These are phyloP conservation scores for Allomyces macrogynus DNA, from an alignment of 192 early-diverging fungal species.

Conservation along the genomic window DNA sequence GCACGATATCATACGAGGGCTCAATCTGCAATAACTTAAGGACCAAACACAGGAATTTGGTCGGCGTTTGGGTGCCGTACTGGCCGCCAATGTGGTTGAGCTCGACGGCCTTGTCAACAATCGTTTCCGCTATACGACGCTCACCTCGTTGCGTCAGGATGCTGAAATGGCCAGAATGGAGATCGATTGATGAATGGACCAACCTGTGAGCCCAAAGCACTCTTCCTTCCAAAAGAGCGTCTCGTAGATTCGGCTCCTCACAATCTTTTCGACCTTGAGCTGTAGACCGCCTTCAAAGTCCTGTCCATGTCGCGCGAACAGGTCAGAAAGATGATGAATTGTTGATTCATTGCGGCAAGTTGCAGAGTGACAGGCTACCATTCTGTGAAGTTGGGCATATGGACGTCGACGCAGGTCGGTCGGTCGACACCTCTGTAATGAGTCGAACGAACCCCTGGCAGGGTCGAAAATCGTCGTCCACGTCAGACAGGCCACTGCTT, in stretches of 20 bases:
- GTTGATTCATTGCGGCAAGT: too few species aligned
- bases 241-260: conserved; percentile 73
- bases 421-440: too few species aligned
- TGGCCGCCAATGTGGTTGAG: conserved; percentile 58
- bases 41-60: conserved; percentile 70
- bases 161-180: conserved; percentile 1
- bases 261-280: conserved; percentile 64
- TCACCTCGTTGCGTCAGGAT: not conserved
- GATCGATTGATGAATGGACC: conserved; percentile 4
- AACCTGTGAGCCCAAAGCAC: conserved; percentile 79
- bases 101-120: conserved; percentile 75
- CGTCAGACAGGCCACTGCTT: too few species aligned
- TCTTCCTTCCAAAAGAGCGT: conserved; percentile 92
- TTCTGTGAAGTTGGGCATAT: too few species aligned
- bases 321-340: too few species aligned
- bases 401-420: too few species aligned
- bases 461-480: too few species aligned
- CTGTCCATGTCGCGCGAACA: not conserved
- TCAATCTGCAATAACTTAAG: conserved; percentile 86
- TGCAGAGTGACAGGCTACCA: too few species aligned
- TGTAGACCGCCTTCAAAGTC: not conserved
- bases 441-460: too few species aligned
- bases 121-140: conserved; percentile 44
- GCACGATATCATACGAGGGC: conserved; percentile 68
- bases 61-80: conserved; percentile 69